Evolutionary conservation across 768 basidiomycete species (phyloP), one percentile per base, ranked within the genome.

Genomic region (Chalciporus pseudorubinellus): DNA sequence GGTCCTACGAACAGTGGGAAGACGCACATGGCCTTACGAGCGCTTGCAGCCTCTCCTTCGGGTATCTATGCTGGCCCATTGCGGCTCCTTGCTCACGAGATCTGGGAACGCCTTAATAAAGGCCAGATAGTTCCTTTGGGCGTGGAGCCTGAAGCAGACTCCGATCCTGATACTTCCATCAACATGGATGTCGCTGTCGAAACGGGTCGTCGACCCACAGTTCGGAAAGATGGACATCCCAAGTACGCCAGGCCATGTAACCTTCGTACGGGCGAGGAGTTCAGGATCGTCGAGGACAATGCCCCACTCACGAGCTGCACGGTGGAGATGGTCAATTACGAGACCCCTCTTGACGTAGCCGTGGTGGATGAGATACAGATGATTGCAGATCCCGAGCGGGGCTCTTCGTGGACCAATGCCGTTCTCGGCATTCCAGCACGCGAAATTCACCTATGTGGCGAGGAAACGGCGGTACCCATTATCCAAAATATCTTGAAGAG

Each of bases 1-100:
- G 97, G 95, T 0, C 97, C 97, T 0, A 98, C 97, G 20, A 99
- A 98, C 69, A 92, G 90, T 55, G 97, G 95, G 26, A 99, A 99
- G 73, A 99, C 95, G 0, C 85, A 98, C 63, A 85, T 89, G 62
- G 97, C 95, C 0, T 73, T 99, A 9, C 85, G 91, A 39, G 92
- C 94, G 0, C 79, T 99, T 2, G 89, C 92, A 0, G 81, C 83
- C 4, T 83, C 94, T 0, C 61, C 65, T 1, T 71, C 73, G 0
- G 97, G 95, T 6, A 77, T 88, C 3, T 98, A 98, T 59, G 92
- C 92, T 0, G 94, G 95, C 0, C 97, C 95, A 0, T 76, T 98
- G 6, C 81, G 95, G 18, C 77, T 99, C 34, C 84, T 99, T 41
- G 97, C 97, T 0, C 88, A 98, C 71, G 95, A 99, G 70, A 89